Base-by-base conservation (phyloP, 768 basidiomycete species). In the Pholiota conissans region DNA sequence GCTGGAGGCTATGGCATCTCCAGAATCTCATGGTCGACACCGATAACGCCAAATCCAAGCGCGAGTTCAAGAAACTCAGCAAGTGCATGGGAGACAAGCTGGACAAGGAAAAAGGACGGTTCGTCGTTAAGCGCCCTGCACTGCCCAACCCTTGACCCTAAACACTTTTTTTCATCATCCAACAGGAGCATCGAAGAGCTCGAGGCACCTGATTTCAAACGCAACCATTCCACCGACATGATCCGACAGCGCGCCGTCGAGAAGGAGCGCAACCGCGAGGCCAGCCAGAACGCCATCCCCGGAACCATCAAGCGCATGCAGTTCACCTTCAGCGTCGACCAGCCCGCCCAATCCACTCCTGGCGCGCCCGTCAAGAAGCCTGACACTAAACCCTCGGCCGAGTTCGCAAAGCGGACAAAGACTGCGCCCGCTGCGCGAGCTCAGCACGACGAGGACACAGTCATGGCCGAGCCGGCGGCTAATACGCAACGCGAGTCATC, bases 71-170 rank as follows among this genome's bases (percentile, higher is more conserved):
- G 77, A 92, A 91, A 66, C 84, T 94, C 55, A 90, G 89, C 65
- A 91, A 89, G 73, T 83, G 74, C 70, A 94, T 94, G 93, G 84
- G 92, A 61, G 92, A 94, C 78, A 93, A 91, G 73, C 79, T 94
- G 65, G 92, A 94, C 81, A 92, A 91, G 76, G 92, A 94, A 76
- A 93, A 93, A 75, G 92, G 92, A 69, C 76, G 90, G 92, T 92
- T 50, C 61, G 90, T 83, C 35, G 24, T 50, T 57, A 58, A 50
- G 48, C 64, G 49, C 52, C n/a, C 55, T 57, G 34, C 32, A 14
- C 39, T 39, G 35, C 45, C 53, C 10, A 73, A 71, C 71, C 72
- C 74, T 73, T 50, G 61, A 69, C 74, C 73, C 73, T 75, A 63
- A 69, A 61, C 22, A 37, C 52, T 30, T 37, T 57, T 56, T 63